Evolutionary conservation across 768 basidiomycete genomes (phyloP).

Genomic region (Coprinopsis strossmayeri): DNA sequence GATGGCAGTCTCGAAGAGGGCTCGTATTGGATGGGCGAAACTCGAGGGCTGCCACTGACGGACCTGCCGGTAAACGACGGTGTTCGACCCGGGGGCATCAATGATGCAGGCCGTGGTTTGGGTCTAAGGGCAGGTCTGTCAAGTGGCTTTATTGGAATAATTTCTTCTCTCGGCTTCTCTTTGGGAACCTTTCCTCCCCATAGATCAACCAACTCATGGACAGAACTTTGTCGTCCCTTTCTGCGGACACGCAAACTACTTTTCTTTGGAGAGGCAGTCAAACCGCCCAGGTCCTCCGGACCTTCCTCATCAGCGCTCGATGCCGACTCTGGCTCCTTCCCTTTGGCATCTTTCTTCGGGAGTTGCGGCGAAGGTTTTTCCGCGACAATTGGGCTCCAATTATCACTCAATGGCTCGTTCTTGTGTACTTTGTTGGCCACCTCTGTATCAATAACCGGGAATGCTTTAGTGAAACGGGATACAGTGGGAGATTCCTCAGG

Average conservation of each 20-base stretch:
- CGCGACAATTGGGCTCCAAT: slow-evolving; percentile 37
- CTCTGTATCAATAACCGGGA: slow-evolving; percentile 26
- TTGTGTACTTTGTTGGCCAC: slow-evolving; percentile 11
- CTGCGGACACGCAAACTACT: slow-evolving; percentile 11
- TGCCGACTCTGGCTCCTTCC: slow-evolving; percentile 19
- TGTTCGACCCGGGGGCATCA: slow-evolving; percentile 5
- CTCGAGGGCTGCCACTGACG: slow-evolving; percentile 5
- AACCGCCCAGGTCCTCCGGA: slow-evolving; percentile 36
- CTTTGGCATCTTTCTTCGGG: neutral
- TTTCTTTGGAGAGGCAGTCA: slow-evolving; percentile 24
- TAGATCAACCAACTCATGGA: slow-evolving; percentile 76
- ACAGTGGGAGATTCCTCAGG: slow-evolving; percentile 30
- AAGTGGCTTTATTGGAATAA: neutral
- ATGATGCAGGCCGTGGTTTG: slow-evolving; percentile 9
- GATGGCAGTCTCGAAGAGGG: neutral
- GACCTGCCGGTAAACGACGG: neutral
- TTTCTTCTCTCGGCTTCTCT: slow-evolving; percentile 30
- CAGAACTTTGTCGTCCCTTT: slow-evolving; percentile 69
- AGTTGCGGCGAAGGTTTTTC: slow-evolving; percentile 14
- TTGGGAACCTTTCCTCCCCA: slow-evolving; percentile 56
- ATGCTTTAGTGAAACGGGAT: slow-evolving; percentile 28
- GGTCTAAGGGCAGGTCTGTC: slow-evolving; percentile 5
- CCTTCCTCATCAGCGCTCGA: slow-evolving; percentile 59
- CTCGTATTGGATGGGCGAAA: slow-evolving; percentile 8
- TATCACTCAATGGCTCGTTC: slow-evolving; percentile 28